A percentile compares a stretch with the other conserved stretches of the same genome.
Conservation (phyloP, 352 stramenopile genomes). For the Globisporangium orthogonon region DNA sequence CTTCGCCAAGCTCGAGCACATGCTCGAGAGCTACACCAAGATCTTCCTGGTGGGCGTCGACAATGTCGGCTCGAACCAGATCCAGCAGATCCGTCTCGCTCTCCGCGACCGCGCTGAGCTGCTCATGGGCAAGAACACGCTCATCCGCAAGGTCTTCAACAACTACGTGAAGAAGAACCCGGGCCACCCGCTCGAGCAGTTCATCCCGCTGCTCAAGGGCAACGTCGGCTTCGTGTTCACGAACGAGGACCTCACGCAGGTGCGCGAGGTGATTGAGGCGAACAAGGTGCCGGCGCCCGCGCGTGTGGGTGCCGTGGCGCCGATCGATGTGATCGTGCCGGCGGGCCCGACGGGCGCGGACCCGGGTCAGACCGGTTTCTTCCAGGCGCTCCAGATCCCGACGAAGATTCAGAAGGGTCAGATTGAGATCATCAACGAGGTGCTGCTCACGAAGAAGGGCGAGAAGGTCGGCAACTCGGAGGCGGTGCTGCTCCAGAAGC, state of each 20-base stretch:
- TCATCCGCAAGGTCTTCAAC: constrained; percentile 98
- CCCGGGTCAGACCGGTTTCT: constrained; percentile 99
- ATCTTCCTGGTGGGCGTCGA: constrained; percentile 98
- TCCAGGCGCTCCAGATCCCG: constrained; percentile 98
- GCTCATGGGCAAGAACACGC: constrained; percentile 99
- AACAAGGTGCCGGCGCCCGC: constrained; percentile 95
- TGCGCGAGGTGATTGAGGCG: constrained; percentile 84
- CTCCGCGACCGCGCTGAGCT: constrained; percentile 94
- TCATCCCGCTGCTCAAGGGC: constrained; percentile 89
- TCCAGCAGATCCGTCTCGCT: constrained; percentile 96
- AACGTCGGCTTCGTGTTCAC: constrained; percentile 99
- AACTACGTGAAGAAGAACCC: constrained; percentile 97
- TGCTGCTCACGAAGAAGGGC: constrained; percentile 93
- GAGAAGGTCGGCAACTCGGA: constrained; percentile 98
- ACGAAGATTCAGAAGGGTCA: constrained; percentile 99
- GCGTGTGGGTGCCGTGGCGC: constrained; percentile 94
- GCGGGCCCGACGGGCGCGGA: constrained; percentile 98
- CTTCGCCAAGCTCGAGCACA: constrained; percentile 94
- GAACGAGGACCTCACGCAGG: constrained; percentile 93
- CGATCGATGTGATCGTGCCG: constrained; percentile 95
- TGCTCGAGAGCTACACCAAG: constrained; percentile 96
- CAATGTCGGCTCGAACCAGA: constrained; percentile 99
- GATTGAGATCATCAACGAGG: constrained; percentile 99
- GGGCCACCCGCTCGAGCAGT: constrained; percentile 88
- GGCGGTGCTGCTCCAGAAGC: constrained; percentile 97